These are phyloP conservation scores for Hypomontagnella submonticulosa DNA, from an alignment of 495 filamentous ascomycete genomes.

Conservation along the genomic window DNA sequence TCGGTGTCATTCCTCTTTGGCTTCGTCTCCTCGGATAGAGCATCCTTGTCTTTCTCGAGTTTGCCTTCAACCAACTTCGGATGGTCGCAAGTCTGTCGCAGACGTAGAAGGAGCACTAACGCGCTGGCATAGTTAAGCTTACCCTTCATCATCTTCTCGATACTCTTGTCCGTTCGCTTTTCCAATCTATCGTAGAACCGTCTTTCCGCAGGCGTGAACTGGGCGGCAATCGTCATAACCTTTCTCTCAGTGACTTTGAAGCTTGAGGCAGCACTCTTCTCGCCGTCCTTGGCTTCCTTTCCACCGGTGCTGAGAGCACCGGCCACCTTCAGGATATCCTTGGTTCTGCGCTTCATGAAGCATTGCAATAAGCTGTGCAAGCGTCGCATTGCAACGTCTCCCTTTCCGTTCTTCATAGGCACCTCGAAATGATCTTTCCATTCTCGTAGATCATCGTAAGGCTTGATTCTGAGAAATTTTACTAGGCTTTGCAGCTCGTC, in stretches of 20 bases:
- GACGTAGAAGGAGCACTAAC: constrained; percentile 84
- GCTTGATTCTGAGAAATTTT: constrained; percentile 90
- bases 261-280: constrained; percentile 61
- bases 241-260: constrained; percentile 91
- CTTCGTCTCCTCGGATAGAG: constrained; percentile 73
- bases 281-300: constrained; percentile 61
- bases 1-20: constrained; percentile 61
- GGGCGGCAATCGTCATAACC: constrained; percentile 79
- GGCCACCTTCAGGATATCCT: constrained; percentile 89
- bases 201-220: constrained; percentile 83
- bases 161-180: constrained; percentile 80
- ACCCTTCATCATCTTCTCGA: constrained; percentile 86
- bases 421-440: constrained; percentile 91
- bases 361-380: constrained; percentile 84
- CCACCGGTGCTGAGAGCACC: constrained; percentile 78
- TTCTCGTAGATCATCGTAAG: constrained; percentile 80
- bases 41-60: constrained; percentile 87
- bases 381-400: constrained; percentile 87
- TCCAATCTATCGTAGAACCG: constrained; percentile 88
- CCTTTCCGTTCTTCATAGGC: constrained; percentile 86
- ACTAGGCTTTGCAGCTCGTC: constrained; percentile 95
- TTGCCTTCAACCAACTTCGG: constrained; percentile 85
- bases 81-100: constrained; percentile 95
- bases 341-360: constrained; percentile 96
- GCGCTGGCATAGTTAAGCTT: constrained; percentile 79